phyloP scores from a whole-genome alignment of 345 rosid genomes.

The Eucalyptus tenuipes region DNA sequence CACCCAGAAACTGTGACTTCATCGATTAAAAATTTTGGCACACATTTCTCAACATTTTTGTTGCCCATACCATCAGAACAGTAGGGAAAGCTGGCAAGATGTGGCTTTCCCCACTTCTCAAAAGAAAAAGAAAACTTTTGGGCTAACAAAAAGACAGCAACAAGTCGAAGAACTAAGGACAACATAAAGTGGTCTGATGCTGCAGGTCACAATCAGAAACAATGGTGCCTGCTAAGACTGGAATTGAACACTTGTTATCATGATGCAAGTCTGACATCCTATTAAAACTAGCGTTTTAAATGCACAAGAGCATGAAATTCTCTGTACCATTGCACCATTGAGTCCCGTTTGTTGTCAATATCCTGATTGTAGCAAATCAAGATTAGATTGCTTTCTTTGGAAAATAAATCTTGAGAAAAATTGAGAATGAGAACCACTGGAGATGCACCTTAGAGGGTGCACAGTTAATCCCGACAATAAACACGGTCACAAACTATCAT shows the following conservation, averaged over 20 bases:
- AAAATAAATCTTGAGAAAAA: background rate
- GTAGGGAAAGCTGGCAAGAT: conserved; percentile 68
- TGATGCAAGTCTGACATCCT: background rate
- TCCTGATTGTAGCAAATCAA: background rate
- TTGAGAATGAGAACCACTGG: background rate
- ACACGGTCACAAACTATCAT: background rate
- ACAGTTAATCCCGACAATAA: background rate
- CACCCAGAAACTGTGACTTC: conserved; percentile 68
- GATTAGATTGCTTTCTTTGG: background rate
- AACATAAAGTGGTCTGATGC: background rate
- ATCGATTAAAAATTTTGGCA: conserved; percentile 65
- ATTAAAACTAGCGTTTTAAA: background rate
- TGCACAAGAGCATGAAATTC: background rate
- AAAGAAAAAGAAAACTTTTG: background rate
- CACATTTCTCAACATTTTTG: conserved; percentile 50
- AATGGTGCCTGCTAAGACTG: background rate
- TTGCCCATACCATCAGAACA: conserved; percentile 80
- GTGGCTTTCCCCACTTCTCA: conserved; percentile 64
- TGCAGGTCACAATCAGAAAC: background rate
- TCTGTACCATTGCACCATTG: background rate
- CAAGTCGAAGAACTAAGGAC: background rate
- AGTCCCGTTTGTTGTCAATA: background rate
- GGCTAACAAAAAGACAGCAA: background rate
- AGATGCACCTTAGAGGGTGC: background rate
- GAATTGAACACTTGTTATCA: background rate